phyloP scores from a whole-genome alignment of 805 yeast genomes.

The Monosporozyma servazzii region DNA sequence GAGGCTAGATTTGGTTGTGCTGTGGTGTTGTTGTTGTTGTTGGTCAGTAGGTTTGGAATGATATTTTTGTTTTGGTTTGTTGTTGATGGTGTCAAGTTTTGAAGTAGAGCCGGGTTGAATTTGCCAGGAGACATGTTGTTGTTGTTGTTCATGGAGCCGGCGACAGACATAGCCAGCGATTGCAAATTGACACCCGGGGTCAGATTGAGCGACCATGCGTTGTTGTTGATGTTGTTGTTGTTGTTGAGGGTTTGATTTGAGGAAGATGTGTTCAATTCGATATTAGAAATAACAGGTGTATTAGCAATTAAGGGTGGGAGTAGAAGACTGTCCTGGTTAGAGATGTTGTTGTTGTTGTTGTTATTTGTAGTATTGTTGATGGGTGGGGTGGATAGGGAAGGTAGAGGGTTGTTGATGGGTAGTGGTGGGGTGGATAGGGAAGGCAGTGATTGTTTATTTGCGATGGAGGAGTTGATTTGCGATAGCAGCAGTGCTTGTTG shows the following conservation, averaged over 20 bases:
- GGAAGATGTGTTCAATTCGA: background rate
- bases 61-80: background rate
- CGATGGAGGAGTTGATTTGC: constrained; percentile 5
- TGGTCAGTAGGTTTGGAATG: background rate
- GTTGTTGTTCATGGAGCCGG: constrained; percentile 7
- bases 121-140: constrained; percentile 11
- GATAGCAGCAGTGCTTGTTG: constrained; percentile 8
- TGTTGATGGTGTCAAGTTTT: background rate
- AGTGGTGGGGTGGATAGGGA: background rate
- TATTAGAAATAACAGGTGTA: background rate
- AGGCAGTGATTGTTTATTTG: constrained; percentile 1
- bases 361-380: constrained; percentile 3
- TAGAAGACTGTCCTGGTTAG: constrained; percentile 13
- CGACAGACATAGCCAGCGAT: constrained; percentile 9
- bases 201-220: background rate
- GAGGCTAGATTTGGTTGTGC: no score
- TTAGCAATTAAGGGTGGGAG: constrained; percentile 22
- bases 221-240: background rate
- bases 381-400: background rate
- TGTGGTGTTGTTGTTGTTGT: no score
- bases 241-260: background rate
- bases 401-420: background rate
- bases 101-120: background rate
- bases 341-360: constrained; percentile 1
- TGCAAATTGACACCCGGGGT: constrained; percentile 5